Percentiles rank a stretch among this genome's conserved stretches.
phyloP scores from a whole-genome alignment of 169 alveolate species.

The Plasmodium inui region DNA sequence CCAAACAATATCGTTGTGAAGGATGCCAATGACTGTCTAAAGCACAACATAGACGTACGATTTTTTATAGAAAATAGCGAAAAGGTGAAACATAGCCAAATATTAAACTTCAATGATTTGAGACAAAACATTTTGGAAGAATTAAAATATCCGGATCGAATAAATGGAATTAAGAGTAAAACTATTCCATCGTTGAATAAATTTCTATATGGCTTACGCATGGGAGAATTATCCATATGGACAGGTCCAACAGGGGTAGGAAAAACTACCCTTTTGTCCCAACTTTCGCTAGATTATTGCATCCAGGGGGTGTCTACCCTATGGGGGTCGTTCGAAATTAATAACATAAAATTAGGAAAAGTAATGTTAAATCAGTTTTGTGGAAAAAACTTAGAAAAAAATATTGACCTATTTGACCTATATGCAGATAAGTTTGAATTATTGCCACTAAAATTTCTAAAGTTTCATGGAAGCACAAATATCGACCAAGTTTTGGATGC shows the following conservation, averaged over 20 bases:
- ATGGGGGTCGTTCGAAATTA: slow-evolving; percentile 97
- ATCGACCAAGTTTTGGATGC: slow-evolving; percentile 92
- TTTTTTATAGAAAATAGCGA: slow-evolving; percentile 82
- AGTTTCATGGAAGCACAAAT: slow-evolving; percentile 94
- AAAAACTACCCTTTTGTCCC: slow-evolving; percentile 95
- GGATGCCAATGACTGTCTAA: slow-evolving; percentile 96
- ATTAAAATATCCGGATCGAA: slow-evolving; percentile 83
- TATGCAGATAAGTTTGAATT: slow-evolving; percentile 90
- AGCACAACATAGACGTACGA: slow-evolving; percentile 77
- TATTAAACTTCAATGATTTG: slow-evolving; percentile 90
- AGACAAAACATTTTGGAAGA: slow-evolving; percentile 86
- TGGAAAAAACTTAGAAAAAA: slow-evolving; percentile 86
- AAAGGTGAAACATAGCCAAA: slow-evolving; percentile 90
- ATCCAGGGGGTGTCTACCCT: slow-evolving; percentile 93
- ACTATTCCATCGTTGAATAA: slow-evolving; percentile 86
- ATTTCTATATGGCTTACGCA: slow-evolving; percentile 91
- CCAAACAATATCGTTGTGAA: slow-evolving; percentile 75
- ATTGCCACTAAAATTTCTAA: slow-evolving; percentile 91
- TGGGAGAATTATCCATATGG: slow-evolving; percentile 94
- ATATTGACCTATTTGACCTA: slow-evolving; percentile 83
- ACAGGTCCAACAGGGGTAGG: slow-evolving; percentile 99
- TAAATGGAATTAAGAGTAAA: slow-evolving; percentile 83
- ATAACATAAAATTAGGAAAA: slow-evolving; percentile 91
- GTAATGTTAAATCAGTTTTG: slow-evolving; percentile 92
- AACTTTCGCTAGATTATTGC: slow-evolving; percentile 94